Conservation (phyloP, 2,329 filamentous ascomycete genomes). For the Ophiostoma tasmaniense region DNA sequence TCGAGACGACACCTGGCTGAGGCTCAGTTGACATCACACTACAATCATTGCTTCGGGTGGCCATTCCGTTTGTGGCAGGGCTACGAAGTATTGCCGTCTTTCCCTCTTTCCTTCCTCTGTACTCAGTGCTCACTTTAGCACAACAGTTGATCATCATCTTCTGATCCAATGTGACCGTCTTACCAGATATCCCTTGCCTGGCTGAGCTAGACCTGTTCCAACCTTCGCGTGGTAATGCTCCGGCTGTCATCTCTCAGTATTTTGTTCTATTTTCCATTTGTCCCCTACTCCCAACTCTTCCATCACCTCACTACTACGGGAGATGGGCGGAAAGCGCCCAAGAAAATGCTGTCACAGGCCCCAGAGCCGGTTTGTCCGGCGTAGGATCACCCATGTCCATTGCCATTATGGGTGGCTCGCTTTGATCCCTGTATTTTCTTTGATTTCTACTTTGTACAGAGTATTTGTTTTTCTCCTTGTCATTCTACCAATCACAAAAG, state of each 20-base stretch:
- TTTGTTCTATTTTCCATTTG: neutral
- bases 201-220: neutral
- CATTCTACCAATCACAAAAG: neutral
- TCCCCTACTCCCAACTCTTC: no score
- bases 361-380: constrained; percentile 1
- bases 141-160: neutral
- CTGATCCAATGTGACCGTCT: neutral
- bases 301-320: neutral
- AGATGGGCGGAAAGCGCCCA: neutral
- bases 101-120: neutral
- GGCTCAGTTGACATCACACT: neutral
- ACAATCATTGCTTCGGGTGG: neutral
- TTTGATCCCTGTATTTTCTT: neutral
- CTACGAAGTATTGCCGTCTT: neutral
- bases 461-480: neutral
- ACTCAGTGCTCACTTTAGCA: neutral
- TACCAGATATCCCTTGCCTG: neutral
- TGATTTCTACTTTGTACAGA: neutral
- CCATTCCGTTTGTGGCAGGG: neutral
- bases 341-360: neutral
- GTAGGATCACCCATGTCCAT: neutral
- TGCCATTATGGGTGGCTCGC: neutral
- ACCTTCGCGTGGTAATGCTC: neutral
- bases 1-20: neutral
- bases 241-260: neutral